Evolutionary conservation across 768 basidiomycete species (phyloP), one percentile per base, ranked within the genome.

Genomic region (Serendipita sp.): DNA sequence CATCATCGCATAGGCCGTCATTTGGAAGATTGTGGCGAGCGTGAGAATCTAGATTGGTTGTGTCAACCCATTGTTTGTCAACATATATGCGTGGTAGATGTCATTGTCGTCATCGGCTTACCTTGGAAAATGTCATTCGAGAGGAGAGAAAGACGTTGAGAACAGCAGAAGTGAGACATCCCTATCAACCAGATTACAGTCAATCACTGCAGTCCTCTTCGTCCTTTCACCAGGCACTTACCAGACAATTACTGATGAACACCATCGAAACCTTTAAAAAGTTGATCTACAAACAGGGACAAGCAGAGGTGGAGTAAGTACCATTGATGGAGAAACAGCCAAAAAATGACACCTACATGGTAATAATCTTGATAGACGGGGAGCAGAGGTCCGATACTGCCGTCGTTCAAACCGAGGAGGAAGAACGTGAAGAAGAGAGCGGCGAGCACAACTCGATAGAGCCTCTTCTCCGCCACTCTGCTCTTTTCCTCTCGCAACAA

Each of bases 301-400:
- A 58, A n/a, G 31, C 3, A 33, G 7, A 33, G 17, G 11, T 11
- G 28, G 9, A 28, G 9, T 14, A 31, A 26, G 30, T 14, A 28
- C 24, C 31, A 14, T 50, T 20, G 20, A 28, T 11, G 17, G 31
- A 28, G n/a, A n/a, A n/a, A n/a, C n/a, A n/a, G n/a, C n/a, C n/a
- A n/a, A n/a, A n/a, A n/a, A n/a, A n/a, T n/a, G n/a, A n/a, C n/a
- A 22, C 53, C 7, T 31, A 58, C 53, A 3, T 58, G 20, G 24
- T 58, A 58, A 31, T 58, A 58, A n/a, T 22, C 30, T n/a, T 58
- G 53, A 33, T 58, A 58, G 17, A 58, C n/a, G 24, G 53, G 53
- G 13, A 58, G 24, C 7, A 58, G 53, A 7, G 53, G 53, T 1
- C 53, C 53, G 11, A 58, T 3, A 31, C 53, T 58, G 22, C 53